These are phyloP conservation scores for Macrophomina pseudophaseolina DNA, from an alignment of 2,329 filamentous ascomycete species.

Conservation along the genomic window DNA sequence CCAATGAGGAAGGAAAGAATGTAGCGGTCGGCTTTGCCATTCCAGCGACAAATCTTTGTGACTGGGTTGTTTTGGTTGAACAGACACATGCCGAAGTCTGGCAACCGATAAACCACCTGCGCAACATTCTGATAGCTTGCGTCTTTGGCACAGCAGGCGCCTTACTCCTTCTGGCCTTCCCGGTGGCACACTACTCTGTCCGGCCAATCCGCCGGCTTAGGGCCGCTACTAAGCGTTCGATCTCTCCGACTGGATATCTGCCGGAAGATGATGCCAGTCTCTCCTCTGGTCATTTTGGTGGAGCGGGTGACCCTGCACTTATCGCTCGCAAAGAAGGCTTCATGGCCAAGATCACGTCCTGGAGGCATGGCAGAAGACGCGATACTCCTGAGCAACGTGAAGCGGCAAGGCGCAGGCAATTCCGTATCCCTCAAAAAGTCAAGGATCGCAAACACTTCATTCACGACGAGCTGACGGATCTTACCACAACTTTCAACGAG, in stretches of 20 bases:
- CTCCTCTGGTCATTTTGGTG: conserved; percentile 48
- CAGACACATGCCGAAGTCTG: conserved; percentile 76
- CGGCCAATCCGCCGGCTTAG: conserved; percentile 78
- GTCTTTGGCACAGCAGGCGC: conserved; percentile 82
- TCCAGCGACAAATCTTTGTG: conserved; percentile 69
- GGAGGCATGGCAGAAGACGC: conserved; percentile 36
- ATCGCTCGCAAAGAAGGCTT: conserved; percentile 54
- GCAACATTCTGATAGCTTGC: conserved; percentile 79
- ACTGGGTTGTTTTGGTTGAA: conserved; percentile 85
- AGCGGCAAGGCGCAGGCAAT: conserved; percentile 58
- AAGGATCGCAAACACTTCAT: conserved; percentile 75
- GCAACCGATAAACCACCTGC: conserved; percentile 73
- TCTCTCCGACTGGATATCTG: conserved; percentile 66
- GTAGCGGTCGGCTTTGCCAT: conserved; percentile 84
- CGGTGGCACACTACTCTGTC: conserved; percentile 81
- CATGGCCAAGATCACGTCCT: conserved; percentile 43
- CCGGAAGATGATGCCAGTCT: conserved; percentile 47
- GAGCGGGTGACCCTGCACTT: conserved; percentile 53
- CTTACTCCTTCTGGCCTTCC: conserved; percentile 73
- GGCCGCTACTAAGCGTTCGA: conserved; percentile 74
- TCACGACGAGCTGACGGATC: conserved; percentile 82
- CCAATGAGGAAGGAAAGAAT: conserved; percentile 70
- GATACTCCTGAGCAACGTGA: conserved; percentile 45
- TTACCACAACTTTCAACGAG: conserved; percentile 85
- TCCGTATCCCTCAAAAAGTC: conserved; percentile 86